Conservation (phyloP, 805 yeast species). For the Lipomyces chichibuensis region DNA sequence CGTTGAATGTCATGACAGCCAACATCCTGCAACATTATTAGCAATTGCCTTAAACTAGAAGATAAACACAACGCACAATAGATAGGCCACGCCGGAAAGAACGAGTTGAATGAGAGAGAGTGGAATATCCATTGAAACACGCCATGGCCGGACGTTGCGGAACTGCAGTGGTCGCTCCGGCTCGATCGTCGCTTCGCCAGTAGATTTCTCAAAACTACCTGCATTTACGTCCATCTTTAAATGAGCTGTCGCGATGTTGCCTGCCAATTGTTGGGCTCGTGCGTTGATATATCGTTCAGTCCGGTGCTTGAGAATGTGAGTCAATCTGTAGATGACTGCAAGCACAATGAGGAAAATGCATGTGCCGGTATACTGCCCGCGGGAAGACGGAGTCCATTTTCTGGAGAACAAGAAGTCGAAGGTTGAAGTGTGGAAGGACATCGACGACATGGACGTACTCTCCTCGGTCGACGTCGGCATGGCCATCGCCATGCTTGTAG, state of each 20-base stretch:
- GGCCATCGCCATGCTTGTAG: slow-evolving; percentile 18
- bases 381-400: slow-evolving; percentile 38
- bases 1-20: slow-evolving; percentile 41
- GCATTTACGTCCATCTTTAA: slow-evolving; percentile 3
- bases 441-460: slow-evolving; percentile 21
- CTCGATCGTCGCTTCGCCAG: background rate
- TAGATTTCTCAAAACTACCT: slow-evolving; percentile 13
- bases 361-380: slow-evolving; percentile 42
- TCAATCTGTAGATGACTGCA: slow-evolving; percentile 36
- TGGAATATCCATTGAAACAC: slow-evolving; percentile 36
- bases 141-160: slow-evolving; percentile 34
- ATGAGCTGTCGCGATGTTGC: background rate
- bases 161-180: slow-evolving; percentile 13
- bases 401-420: slow-evolving; percentile 37
- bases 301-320: slow-evolving; percentile 32
- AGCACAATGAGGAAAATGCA: slow-evolving; percentile 40
- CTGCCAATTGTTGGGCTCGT: slow-evolving; percentile 10
- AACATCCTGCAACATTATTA: slow-evolving; percentile 31
- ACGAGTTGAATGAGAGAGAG: slow-evolving; percentile 33
- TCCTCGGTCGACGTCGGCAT: slow-evolving; percentile 17
- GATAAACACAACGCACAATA: slow-evolving; percentile 21
- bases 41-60: background rate
- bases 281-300: slow-evolving; percentile 22
- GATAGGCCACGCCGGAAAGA: slow-evolving; percentile 32
- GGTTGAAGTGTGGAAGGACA: slow-evolving; percentile 38